Evolutionary conservation across 225 moss, liverwort and hornwort species (phyloP).

Genomic region (Polytrichum formosum): DNA sequence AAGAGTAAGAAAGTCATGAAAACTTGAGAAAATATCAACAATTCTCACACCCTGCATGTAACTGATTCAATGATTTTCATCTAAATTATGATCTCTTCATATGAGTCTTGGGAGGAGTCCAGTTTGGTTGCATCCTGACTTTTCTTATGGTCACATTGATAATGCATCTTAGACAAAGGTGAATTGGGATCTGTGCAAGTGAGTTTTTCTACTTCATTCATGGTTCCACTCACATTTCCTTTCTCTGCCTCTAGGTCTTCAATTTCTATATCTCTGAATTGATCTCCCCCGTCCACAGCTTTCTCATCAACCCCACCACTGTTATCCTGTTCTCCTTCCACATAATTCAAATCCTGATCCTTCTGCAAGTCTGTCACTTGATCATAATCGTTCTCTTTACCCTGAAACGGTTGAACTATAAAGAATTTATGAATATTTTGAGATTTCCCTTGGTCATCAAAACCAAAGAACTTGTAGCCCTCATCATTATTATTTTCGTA

Average conservation of each 20-base stretch:
- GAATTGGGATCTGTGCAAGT: conserved; percentile 7
- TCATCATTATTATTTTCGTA: too few relatives aligned
- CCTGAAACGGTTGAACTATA: conserved; percentile 16
- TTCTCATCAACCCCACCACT: not conserved
- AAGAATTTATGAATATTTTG: conserved; percentile 26
- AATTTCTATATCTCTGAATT: conserved; percentile 32
- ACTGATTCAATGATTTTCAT: too few relatives aligned
- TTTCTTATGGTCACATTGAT: conserved; percentile 15
- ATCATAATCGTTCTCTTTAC: conserved; percentile 16
- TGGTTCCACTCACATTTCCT: conserved; percentile 25
- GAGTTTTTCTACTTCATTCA: conserved; percentile 15
- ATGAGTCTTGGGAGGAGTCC: conserved; percentile 17
- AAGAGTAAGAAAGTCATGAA: too few relatives aligned
- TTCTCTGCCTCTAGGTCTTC: conserved; percentile 55
- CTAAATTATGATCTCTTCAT: conserved; percentile 39
- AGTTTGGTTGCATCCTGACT: conserved; percentile 20
- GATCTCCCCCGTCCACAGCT: not conserved
- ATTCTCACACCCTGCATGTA: too few relatives aligned
- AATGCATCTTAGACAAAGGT: conserved; percentile 14
- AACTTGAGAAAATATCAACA: too few relatives aligned
- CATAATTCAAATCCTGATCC: not conserved
- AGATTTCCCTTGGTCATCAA: not conserved
- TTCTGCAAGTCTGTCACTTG: conserved; percentile 17
- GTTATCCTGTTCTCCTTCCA: conserved; percentile 4
- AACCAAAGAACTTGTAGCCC: not conserved